These are phyloP conservation scores for Wickerhamiella galacta DNA, from an alignment of 805 yeast genomes.

Conservation along the genomic window DNA sequence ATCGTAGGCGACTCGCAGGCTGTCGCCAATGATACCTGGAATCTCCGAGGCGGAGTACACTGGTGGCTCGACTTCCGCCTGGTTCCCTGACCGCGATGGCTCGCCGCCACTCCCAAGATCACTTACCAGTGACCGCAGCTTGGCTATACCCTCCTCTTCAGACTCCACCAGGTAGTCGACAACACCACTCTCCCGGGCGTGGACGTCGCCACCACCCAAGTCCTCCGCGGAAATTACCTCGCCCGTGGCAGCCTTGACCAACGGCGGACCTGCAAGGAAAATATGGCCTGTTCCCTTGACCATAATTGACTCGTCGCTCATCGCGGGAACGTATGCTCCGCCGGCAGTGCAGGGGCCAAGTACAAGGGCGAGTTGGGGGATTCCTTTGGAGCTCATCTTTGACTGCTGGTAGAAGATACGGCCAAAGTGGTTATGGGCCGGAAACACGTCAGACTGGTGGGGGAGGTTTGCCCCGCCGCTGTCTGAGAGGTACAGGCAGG, in stretches of 20 bases:
- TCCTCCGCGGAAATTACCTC: constrained; percentile 20
- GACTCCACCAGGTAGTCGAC: constrained; percentile 19
- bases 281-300: constrained; percentile 21
- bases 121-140: constrained; percentile 16
- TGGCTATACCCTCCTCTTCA: constrained; percentile 20
- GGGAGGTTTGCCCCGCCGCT: constrained; percentile 23
- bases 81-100: constrained; percentile 2
- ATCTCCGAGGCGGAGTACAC: constrained; percentile 18
- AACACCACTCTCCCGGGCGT: constrained; percentile 19
- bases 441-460: constrained; percentile 22
- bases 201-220: constrained; percentile 22
- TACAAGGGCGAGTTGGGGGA: constrained; percentile 20
- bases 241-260: constrained; percentile 23
- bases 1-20: constrained; percentile 17
- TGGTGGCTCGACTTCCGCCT: background rate
- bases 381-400: constrained; percentile 17
- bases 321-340: constrained; percentile 23
- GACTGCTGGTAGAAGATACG: constrained; percentile 21
- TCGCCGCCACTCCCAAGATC: no score
- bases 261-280: constrained; percentile 22
- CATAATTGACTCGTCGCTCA: constrained; percentile 21
- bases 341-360: constrained; percentile 23
- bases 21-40: constrained; percentile 19
- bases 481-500: constrained; percentile 19
- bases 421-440: constrained; percentile 22